Percentiles rank a stretch among this genome's conserved stretches.
phyloP scores from a whole-genome alignment of 2,329 filamentous ascomycete genomes.

The Hyphodiscus sp. region DNA sequence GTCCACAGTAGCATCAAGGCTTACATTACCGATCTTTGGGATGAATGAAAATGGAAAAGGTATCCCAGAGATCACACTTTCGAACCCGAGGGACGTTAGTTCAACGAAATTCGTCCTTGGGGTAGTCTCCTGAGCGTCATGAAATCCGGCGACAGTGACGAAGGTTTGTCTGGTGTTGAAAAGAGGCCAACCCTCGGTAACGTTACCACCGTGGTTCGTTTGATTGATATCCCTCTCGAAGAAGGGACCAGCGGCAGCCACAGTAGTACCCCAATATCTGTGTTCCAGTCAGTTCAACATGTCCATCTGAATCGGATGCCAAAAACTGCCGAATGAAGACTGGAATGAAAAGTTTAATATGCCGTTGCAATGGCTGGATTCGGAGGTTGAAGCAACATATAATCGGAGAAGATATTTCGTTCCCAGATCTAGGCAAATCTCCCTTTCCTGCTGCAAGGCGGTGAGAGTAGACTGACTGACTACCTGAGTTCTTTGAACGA shows the following conservation, averaged over 20 bases:
- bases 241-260: slow-evolving; percentile 11
- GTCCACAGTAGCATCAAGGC: slow-evolving; percentile 53
- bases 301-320: too few relatives aligned
- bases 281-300: not conserved
- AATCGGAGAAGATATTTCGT: too few relatives aligned
- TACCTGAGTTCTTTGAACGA: too few relatives aligned
- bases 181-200: slow-evolving; percentile 56
- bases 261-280: slow-evolving; percentile 11
- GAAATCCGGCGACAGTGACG: slow-evolving; percentile 63
- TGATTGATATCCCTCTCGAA: slow-evolving; percentile 16
- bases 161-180: slow-evolving; percentile 58
- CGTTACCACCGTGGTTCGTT: slow-evolving; percentile 10
- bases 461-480: too few relatives aligned
- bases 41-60: slow-evolving; percentile 58
- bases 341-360: too few relatives aligned
- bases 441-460: too few relatives aligned
- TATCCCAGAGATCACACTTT: slow-evolving; percentile 59
- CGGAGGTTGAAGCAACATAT: too few relatives aligned
- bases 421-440: too few relatives aligned
- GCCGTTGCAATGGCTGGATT: too few relatives aligned
- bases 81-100: slow-evolving; percentile 55
- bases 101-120: slow-evolving; percentile 57
- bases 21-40: slow-evolving; percentile 45
- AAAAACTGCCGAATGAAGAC: too few relatives aligned
- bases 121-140: slow-evolving; percentile 49